Evolutionary conservation across 352 stramenopile species (phyloP), one percentile per base, ranked within the genome.

Genomic region (Pythium sp.): DNA sequence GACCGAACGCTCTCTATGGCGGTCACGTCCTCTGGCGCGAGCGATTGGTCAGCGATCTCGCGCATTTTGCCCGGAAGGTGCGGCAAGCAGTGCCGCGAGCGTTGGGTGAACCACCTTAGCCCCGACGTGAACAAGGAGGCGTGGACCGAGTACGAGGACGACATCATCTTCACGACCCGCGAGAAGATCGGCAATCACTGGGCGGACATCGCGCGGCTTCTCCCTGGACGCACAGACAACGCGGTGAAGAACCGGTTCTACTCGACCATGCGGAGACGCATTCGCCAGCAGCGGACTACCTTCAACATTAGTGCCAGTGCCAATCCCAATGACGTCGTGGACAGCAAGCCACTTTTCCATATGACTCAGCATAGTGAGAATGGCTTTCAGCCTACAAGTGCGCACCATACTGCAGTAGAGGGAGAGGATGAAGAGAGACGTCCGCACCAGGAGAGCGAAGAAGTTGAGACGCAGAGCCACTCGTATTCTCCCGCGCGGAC

Each of bases 101-200:
- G 96, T 20, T 99, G 96, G 97, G 89, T 98, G 68, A 99, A 99
- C 78, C 96, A 99, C 74, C 75, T 99, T 43, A 97, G 93, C 62
- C 96, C 96, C 2, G 81, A 91, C 26, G 97, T 99, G 64, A 95
- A 87, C 74, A 99, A 98, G 65, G 87, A 97, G 51, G 89, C 94
- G 5, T 99, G 95, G 94, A 97, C 82, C 0, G 75, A 89, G 57
- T 81, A 98, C 56, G 96, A 99, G 71, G 95, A 98, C 80, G 80
- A 90, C 58, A 73, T 93, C 55, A 93, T 96, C 61, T 93, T 94
- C 62, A 76, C 77, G 53, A 91, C 83, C 20, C 78, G 82, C 2
- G 83, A 92, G 43, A 74, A 77, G 15, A 91, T 96, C 53, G 98
- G 98, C 6, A 99, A 99, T 74, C 89, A 97, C 67, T 99, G 98